Evolutionary conservation across 768 basidiomycete species (phyloP), one percentile per base, ranked within the genome.

Genomic region (Leccinum sublutescens): DNA sequence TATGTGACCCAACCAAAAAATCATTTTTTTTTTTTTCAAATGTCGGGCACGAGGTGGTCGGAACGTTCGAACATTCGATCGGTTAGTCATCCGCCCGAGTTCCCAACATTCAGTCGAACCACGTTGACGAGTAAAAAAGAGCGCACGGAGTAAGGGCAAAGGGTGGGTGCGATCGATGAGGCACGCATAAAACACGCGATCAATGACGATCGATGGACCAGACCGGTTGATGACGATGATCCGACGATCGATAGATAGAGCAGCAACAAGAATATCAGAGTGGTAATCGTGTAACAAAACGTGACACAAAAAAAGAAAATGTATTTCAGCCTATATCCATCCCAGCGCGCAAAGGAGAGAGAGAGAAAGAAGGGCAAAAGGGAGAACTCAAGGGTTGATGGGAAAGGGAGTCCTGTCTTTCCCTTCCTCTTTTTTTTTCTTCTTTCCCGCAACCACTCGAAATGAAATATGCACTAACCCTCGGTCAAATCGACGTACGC

Each of bases 401-500:
- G 38, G 17, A n/a, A n/a, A 43, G 43, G 43, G 66, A 5, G 10
- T 19, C n/a, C 43, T 43, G 43, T 43, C 43, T 43, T 43, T 43
- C 43, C 43, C 43, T 43, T 43, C 73, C n/a, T 57, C 40, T 56
- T 57, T 56, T 55, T 52, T 52, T 29, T 34, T 34, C 23, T 25
- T 31, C 33, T 34, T 34, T 14, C 33, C 29, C 43, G n/a, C 43
- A 43, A 43, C n/a, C 43, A 43, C 43, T 19, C 57, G 58, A 68
- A 74, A 74, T 67, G 66, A 77, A 67, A 43, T 43, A 19, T 74
- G 66, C 29, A 29, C 27, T 96, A 88, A 96, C 96, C 92, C 84
- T 89, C 85, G 69, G 81, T 79, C 66, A 87, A 74, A 75, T 96
- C 91, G 71, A 99, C 73, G 73, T 98, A 98, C 19, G 87, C 85